Base-by-base conservation (phyloP, 805 yeast genomes). In the Saccharomycopsis javanensis region DNA sequence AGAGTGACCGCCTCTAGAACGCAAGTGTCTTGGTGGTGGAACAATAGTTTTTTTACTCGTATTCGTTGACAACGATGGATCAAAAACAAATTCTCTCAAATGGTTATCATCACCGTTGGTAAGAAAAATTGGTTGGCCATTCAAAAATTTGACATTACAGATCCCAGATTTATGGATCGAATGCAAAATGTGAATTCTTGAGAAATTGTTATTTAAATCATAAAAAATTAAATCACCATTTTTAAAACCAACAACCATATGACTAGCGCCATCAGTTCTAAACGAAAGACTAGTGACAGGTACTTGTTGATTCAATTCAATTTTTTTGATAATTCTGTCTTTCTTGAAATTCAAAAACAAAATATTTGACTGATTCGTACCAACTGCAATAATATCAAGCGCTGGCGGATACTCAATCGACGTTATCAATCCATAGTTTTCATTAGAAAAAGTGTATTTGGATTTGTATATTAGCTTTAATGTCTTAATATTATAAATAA, bases 1-100 rank as follows among this genome's bases (percentile, higher is more conserved):
- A 3, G 96, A 82, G 69, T 94, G 99, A n/a, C 99, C 99, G 65
- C 97, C 98, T 67, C 99, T 80, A 0, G 96, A 86, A 68, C 99
- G 81, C 65, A 95, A 75, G 60, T 84, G 82, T 66, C 99, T 83
- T 48, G 99, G 98, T 1, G 97, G 96, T 11, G 90, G 81, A 4
- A 87, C 84, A 33, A 88, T 81, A 0, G 79, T 64, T 45, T 69
- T 69, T 37, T 69, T 68, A 16, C 20, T 50, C 15, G 60, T 48
- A 20, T 62, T 59, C 0, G 85, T 73, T 0, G 91, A 82, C 54
- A 91, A 72, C 1, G 94, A 81, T 1, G 97, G 97, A 71, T 94
- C 99, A 71, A 94, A 94, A 0, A 90, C 97, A 64, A 77, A 87
- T 70, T 94, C 98, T 65, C 88, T 88, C 64, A 94, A 74, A 38